Conservation (phyloP, 768 basidiomycete genomes). For the Xerocomellus chrysenteron region DNA sequence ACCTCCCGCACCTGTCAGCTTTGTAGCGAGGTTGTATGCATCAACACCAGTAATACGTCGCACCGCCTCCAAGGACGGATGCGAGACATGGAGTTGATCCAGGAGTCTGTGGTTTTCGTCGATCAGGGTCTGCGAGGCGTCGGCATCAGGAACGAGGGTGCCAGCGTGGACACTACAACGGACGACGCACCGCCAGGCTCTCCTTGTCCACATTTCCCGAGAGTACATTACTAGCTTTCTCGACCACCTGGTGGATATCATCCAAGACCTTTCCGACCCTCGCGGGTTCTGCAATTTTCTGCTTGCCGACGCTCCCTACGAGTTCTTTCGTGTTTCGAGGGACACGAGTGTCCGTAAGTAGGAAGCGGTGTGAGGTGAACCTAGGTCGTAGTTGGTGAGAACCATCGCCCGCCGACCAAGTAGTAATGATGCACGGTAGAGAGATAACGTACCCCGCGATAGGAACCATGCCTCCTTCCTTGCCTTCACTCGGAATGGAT, state of each 20-base stretch:
- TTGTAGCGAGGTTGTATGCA: conserved; percentile 79
- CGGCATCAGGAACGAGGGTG: neutral
- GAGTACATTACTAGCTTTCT: conserved; percentile 74
- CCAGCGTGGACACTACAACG: neutral
- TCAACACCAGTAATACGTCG: conserved; percentile 60
- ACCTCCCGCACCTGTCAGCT: conserved; percentile 96
- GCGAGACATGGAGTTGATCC: conserved; percentile 84
- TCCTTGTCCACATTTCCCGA: conserved; percentile 44
- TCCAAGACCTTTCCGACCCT: conserved; percentile 73
- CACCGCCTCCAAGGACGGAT: conserved; percentile 82
- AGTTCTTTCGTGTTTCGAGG: conserved; percentile 93
- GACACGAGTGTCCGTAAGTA: conserved; percentile 91
- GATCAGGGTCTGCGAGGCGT: conserved; percentile 63
- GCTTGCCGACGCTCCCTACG: conserved; percentile 83
- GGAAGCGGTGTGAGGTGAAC: conserved; percentile 87
- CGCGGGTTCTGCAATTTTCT: conserved; percentile 81
- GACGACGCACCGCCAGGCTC: conserved; percentile 53
- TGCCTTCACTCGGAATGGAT: conserved; percentile 53
- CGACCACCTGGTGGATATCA: conserved; percentile 81
- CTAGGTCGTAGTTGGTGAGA: conserved; percentile 38
- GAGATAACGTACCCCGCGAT: conserved; percentile 70
- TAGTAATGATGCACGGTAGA: neutral
- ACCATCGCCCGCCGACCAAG: neutral
- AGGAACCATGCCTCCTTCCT: conserved; percentile 77
- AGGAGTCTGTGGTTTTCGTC: conserved; percentile 88